These are phyloP conservation scores for Candida tibetensis DNA, from an alignment of 805 yeast species.

Conservation along the genomic window DNA sequence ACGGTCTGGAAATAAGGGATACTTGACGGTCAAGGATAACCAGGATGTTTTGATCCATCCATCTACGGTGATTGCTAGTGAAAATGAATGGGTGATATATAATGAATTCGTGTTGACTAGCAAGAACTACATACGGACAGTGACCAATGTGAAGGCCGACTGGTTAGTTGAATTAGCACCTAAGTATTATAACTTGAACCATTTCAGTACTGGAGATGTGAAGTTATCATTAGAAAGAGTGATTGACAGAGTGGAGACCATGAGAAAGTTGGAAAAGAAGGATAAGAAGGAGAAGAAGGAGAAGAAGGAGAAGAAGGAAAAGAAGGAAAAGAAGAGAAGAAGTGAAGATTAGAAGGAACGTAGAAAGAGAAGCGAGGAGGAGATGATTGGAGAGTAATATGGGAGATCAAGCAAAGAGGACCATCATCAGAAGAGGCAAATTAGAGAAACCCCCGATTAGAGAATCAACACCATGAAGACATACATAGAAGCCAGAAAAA, in stretches of 20 bases:
- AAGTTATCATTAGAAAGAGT: conserved; percentile 66
- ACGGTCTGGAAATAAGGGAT: conserved; percentile 72
- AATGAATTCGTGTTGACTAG: conserved; percentile 94
- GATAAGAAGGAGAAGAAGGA: conserved; percentile 2
- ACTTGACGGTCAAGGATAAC: conserved; percentile 88
- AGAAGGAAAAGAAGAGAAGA: conserved; percentile 7
- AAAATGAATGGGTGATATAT: conserved; percentile 90
- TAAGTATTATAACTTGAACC: conserved; percentile 59
- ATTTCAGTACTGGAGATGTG: conserved; percentile 70
- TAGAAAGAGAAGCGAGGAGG: background rate
- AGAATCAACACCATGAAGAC: too few relatives aligned
- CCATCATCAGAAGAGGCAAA: too few relatives aligned
- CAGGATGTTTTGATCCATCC: conserved; percentile 96
- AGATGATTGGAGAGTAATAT: too few relatives aligned
- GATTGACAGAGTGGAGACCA: conserved; percentile 9
- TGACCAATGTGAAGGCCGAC: conserved; percentile 85
- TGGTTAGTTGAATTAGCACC: conserved; percentile 87
- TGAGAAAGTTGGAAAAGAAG: conserved; percentile 5
- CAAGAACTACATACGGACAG: conserved; percentile 91
- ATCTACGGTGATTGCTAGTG: conserved; percentile 82
- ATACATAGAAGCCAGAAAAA: too few relatives aligned
- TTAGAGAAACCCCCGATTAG: too few relatives aligned
- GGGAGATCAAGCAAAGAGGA: too few relatives aligned
- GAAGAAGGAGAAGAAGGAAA: conserved; percentile 10
- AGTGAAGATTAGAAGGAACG: too few relatives aligned